Evolutionary conservation across 164 flowering plant species (phyloP).

Genomic region (Sextonia rubra): DNA sequence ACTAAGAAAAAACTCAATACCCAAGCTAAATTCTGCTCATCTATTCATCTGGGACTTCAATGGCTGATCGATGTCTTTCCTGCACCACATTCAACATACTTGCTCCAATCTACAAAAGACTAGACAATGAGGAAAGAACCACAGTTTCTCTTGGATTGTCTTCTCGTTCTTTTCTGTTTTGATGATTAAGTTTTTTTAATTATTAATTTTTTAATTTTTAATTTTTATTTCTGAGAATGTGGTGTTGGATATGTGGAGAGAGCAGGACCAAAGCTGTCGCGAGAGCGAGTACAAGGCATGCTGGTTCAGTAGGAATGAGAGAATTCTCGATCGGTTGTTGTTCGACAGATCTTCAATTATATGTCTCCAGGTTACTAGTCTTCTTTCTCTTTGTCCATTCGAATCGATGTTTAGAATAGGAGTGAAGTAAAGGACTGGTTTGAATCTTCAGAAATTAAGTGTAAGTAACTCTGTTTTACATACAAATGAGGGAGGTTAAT

Average conservation of each 20-base stretch:
- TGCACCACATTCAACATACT: constrained; percentile 96
- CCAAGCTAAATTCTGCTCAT: too few species aligned
- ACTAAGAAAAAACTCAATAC: too few species aligned
- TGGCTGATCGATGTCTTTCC: constrained; percentile 65
- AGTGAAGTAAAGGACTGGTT: too few species aligned
- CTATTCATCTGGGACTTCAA: constrained; percentile 38
- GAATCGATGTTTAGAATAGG: too few species aligned
- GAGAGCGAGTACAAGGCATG: constrained; percentile 70
- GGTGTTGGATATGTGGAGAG: constrained; percentile 7
- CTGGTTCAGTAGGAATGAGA: constrained; percentile 76
- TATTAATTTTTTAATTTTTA: too few species aligned
- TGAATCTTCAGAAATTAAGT: too few species aligned
- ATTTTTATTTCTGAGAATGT: neutral
- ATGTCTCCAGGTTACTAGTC: constrained; percentile 71
- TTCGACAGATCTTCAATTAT: constrained; percentile 81
- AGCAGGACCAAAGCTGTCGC: constrained; percentile 55
- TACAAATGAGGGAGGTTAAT: too few species aligned
- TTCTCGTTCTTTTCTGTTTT: too few species aligned
- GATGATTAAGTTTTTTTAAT: too few species aligned
- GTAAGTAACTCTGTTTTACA: too few species aligned
- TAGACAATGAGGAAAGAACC: constrained; percentile 45
- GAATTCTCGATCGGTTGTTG: constrained; percentile 75
- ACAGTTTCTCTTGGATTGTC: neutral
- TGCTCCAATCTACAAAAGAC: constrained; percentile 91
- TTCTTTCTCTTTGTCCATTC: neutral